Evolutionary conservation across 306 rosid genomes (phyloP), one percentile per base, ranked within the genome.

Genomic region (Gastrolobium bilobum): DNA sequence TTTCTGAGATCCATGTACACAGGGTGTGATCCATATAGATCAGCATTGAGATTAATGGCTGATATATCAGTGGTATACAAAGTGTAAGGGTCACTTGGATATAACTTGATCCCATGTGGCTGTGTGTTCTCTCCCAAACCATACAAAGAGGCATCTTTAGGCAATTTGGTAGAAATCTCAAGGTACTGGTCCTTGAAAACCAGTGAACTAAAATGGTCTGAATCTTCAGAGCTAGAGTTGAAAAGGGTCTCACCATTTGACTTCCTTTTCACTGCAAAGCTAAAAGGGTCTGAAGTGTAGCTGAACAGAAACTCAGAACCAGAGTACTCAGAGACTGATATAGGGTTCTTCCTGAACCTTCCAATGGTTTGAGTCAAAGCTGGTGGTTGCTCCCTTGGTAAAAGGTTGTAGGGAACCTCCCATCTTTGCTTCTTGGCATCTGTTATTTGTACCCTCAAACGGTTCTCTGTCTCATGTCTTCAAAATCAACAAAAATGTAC

Each of bases 171-270:
- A 2, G 98, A 92, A 77, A 92, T 91, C 89, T 94, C 97, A 30
- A 94, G 88, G 78, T 94, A 94, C 76, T 94, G 98, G 85, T 94
- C 99, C 85, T 94, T 94, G 31, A 94, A 94, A 38, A 92, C 98
- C 82, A 94, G 3, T 5, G 79, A 58, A 2, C 90, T 84, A 78
- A 82, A 91, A 30, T 92, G 87, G 86, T 85, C 93, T 3, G 91
- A 86, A 5, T 76, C 74, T 1, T 58, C 86, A 2, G 90, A 84
- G 73, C 84, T 85, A 0, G 97, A 43, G 57, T 92, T 74, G 84
- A 94, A 95, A 15, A 93, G 96, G 59, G 85, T 80, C 75, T 93
- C 90, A 8, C 97, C 97, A 46, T 87, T 91, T 2, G 98, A 86
- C 51, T 89, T 93, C 71, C 99, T 88, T 84, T 81, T 90, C 54